Base-by-base conservation (phyloP, 2,329 filamentous ascomycete genomes). In the Diaporthe citri region DNA sequence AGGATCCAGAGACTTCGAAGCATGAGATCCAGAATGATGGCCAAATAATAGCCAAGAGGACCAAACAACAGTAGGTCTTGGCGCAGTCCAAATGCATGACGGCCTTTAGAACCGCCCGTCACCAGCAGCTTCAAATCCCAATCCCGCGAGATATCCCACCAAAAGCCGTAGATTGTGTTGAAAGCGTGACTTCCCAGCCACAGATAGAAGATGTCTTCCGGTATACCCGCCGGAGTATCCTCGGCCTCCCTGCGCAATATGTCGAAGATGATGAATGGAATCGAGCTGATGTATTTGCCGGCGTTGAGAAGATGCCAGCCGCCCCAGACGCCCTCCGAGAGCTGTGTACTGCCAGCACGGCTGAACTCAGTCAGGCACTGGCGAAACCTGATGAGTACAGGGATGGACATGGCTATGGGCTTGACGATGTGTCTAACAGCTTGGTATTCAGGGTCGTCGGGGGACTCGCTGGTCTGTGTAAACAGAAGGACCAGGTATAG, bases 271-370 rank as follows among this genome's bases (percentile, higher is more conserved):
- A 69, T 69, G 34, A 69, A 69, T 3, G 64, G 64, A 7, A 69
- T 69, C 3, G 64, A 69, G 64, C 64, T 69, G 64, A 69, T 69
- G 64, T 69, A 69, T 41, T 69, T 69, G 8, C 64, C 64, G 5
- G 64, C 64, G 9, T 69, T 69, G 5, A 69, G 48, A 15, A 69
- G 64, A 7, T 69, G 64, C 64, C 64, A 69, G 46, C 64, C 64
- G 6, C 64, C 64, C 64, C 64, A 69, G 15, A 55, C 64, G 4
- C 64, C 64, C n/a, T 55, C 64, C 31, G 46, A 41, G 31, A 39
- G 31, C n/a, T 67, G 64, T 25, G 43, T 51, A 34, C 7, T 67
- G 2, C 64, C 64, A 22, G 64, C 34, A 10, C 64, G 64, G 22
- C 46, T 52, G 31, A 67, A 67, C 22, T 67, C 64, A 6, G 64